phyloP scores from a whole-genome alignment of 1,284 basidiomycete genomes.

The Xerocomus amazonicus region DNA sequence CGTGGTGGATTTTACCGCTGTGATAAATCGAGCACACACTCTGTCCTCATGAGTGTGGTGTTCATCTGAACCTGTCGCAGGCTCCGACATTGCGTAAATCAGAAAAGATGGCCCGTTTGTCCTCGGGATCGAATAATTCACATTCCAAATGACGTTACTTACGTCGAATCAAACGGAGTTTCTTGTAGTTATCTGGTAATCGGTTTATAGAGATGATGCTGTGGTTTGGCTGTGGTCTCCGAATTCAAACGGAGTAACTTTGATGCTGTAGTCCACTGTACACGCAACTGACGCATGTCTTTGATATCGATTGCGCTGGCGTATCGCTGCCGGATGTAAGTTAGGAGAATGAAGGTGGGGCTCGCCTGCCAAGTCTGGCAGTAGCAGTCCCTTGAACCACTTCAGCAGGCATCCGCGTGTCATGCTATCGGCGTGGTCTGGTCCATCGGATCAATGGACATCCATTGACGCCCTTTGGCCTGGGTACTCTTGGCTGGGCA shows the following conservation, averaged over 20 bases:
- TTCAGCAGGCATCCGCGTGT: slow-evolving; percentile 24
- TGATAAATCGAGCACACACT: slow-evolving; percentile 1
- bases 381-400: slow-evolving; percentile 1
- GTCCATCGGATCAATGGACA: slow-evolving; percentile 7
- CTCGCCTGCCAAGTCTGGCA: slow-evolving; percentile 2
- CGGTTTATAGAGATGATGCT: background rate
- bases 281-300: slow-evolving; percentile 15
- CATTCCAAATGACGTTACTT: slow-evolving; percentile 6
- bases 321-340: slow-evolving; percentile 13
- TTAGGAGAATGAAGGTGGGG: slow-evolving; percentile 9
- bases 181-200: slow-evolving; percentile 6
- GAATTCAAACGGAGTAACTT: background rate
- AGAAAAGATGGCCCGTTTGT: background rate
- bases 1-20: slow-evolving; percentile 16
- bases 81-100: background rate
- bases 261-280: background rate
- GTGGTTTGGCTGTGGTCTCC: background rate
- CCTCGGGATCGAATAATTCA: background rate
- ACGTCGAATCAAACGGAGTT: slow-evolving; percentile 8
- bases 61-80: background rate
- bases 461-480: slow-evolving; percentile 19
- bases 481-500: slow-evolving; percentile 1
- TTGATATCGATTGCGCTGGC: slow-evolving; percentile 12
- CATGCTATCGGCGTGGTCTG: slow-evolving; percentile 7
- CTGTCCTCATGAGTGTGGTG: background rate